These are phyloP conservation scores for Gastrodia elata DNA, from an alignment of 106 monocot species.

Conservation along the genomic window DNA sequence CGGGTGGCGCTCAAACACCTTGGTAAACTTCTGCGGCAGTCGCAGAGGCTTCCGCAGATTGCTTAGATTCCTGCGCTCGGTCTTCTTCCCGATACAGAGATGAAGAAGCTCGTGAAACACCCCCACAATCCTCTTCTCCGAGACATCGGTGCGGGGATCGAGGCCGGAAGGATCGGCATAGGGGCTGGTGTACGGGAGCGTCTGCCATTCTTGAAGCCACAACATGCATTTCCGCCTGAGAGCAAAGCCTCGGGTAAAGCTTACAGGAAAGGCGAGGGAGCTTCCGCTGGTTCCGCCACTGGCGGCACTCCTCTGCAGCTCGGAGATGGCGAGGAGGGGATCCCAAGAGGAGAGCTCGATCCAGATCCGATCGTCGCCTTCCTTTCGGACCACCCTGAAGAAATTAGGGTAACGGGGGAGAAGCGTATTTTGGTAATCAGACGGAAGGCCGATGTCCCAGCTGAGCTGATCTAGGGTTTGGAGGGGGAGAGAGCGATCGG, in stretches of 20 bases:
- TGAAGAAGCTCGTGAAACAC: slow-evolving; percentile 89
- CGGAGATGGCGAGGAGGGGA: slow-evolving; percentile 40
- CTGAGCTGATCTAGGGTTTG: slow-evolving; percentile 55
- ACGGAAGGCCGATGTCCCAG: slow-evolving; percentile 72
- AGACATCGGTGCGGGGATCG: slow-evolving; percentile 68
- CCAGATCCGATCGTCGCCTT: slow-evolving; percentile 43
- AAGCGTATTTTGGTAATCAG: slow-evolving; percentile 25
- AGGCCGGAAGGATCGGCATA: slow-evolving; percentile 35
- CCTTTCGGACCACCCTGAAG: slow-evolving; percentile 23
- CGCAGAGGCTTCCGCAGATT: slow-evolving; percentile 47
- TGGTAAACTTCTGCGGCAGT: slow-evolving; percentile 85
- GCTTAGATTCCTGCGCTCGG: slow-evolving; percentile 59
- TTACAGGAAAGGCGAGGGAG: slow-evolving; percentile 47
- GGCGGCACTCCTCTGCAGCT: slow-evolving; percentile 25
- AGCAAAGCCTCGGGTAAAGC: slow-evolving; percentile 68
- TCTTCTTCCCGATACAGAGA: slow-evolving; percentile 72
- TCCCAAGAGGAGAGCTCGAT: slow-evolving; percentile 51
- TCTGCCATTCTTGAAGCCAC: slow-evolving; percentile 83
- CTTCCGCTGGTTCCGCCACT: neutral
- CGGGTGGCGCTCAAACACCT: slow-evolving; percentile 84
- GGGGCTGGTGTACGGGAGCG: slow-evolving; percentile 71
- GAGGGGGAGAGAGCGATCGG: slow-evolving; percentile 36
- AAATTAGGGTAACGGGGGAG: slow-evolving; percentile 35
- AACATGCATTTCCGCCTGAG: slow-evolving; percentile 48
- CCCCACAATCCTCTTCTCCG: slow-evolving; percentile 84